Conservation (phyloP, 2,329 filamentous ascomycete species). For the Anthostomella pinea region DNA sequence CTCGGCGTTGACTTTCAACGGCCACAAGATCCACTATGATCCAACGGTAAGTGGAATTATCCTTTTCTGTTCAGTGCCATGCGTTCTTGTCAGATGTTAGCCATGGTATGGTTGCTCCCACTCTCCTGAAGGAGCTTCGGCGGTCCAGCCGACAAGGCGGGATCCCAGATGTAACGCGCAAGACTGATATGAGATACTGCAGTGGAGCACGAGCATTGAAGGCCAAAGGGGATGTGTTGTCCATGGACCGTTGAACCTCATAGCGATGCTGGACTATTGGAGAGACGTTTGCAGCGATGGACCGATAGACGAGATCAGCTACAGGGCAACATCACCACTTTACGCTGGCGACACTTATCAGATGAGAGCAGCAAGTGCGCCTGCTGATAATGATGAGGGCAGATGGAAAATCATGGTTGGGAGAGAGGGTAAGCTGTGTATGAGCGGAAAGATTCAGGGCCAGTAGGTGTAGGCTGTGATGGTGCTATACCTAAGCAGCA, state of each 20-base stretch:
- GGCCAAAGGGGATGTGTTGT: constrained; percentile 71
- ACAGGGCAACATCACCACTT: constrained; percentile 67
- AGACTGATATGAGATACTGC: too few species aligned
- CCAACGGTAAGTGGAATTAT: too few species aligned
- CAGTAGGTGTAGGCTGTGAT: background rate
- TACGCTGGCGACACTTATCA: constrained; percentile 65
- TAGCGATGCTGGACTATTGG: constrained; percentile 68
- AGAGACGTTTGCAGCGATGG: constrained; percentile 45
- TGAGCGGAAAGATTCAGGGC: constrained; percentile 34
- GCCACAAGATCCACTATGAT: constrained; percentile 82
- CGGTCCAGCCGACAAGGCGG: too few species aligned
- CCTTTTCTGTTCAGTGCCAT: too few species aligned
- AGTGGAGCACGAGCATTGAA: constrained; percentile 63
- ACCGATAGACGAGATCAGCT: constrained; percentile 46
- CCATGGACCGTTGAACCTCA: constrained; percentile 75
- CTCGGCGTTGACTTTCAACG: constrained; percentile 82
- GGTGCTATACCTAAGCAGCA: too few species aligned
- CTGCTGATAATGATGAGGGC: constrained; percentile 31
- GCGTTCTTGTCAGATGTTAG: too few species aligned
- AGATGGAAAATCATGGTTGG: constrained; percentile 48
- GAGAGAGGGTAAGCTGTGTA: constrained; percentile 35
- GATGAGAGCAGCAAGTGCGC: constrained; percentile 52
- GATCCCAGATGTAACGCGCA: too few species aligned
- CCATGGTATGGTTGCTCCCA: too few species aligned
- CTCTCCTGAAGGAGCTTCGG: too few species aligned